phyloP scores from a whole-genome alignment of 192 early-diverging fungal species.

The Coemansia reversa region DNA sequence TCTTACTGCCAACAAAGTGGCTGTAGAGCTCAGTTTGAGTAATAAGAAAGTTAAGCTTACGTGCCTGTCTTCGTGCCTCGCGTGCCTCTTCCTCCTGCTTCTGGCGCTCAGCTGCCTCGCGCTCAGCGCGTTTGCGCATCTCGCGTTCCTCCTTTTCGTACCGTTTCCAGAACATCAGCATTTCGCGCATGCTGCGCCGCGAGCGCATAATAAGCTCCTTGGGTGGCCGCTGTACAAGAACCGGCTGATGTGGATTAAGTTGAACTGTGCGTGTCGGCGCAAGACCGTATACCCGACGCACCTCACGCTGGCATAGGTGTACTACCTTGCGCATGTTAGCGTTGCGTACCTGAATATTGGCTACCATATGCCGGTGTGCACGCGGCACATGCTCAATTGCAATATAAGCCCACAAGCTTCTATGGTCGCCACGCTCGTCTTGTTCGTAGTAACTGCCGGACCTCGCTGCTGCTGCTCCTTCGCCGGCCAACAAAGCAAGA shows the following conservation, averaged over 20 bases:
- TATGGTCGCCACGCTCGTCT: slow-evolving; percentile 4
- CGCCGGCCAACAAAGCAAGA: slow-evolving; percentile 15
- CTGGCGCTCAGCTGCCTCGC: slow-evolving; percentile 75
- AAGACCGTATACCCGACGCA: slow-evolving; percentile 60
- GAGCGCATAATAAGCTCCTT: slow-evolving; percentile 65
- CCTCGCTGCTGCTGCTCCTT: slow-evolving; percentile 2
- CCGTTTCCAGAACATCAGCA: slow-evolving; percentile 88
- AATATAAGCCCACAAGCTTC: slow-evolving; percentile 24
- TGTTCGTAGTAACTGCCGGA: slow-evolving; percentile 2
- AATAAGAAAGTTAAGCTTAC: slow-evolving; percentile 91
- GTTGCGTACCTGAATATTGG: slow-evolving; percentile 38
- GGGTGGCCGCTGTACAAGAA: slow-evolving; percentile 33
- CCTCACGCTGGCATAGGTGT: slow-evolving; percentile 72
- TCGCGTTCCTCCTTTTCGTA: slow-evolving; percentile 91
- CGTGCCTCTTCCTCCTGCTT: slow-evolving; percentile 80
- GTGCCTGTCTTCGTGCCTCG: slow-evolving; percentile 76
- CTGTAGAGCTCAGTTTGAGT: slow-evolving; percentile 91
- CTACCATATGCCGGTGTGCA: slow-evolving; percentile 44
- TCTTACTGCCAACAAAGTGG: slow-evolving; percentile 87
- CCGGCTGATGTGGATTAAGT: slow-evolving; percentile 37
- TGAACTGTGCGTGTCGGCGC: slow-evolving; percentile 33
- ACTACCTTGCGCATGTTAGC: slow-evolving; percentile 70
- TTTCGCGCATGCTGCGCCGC: slow-evolving; percentile 69
- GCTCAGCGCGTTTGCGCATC: slow-evolving; percentile 81
- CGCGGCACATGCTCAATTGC: slow-evolving; percentile 45